Percentiles rank a stretch among this genome's conserved stretches.
Conservation (phyloP, 2,329 filamentous ascomycete species). For the Fusarium brevicatenulatum region DNA sequence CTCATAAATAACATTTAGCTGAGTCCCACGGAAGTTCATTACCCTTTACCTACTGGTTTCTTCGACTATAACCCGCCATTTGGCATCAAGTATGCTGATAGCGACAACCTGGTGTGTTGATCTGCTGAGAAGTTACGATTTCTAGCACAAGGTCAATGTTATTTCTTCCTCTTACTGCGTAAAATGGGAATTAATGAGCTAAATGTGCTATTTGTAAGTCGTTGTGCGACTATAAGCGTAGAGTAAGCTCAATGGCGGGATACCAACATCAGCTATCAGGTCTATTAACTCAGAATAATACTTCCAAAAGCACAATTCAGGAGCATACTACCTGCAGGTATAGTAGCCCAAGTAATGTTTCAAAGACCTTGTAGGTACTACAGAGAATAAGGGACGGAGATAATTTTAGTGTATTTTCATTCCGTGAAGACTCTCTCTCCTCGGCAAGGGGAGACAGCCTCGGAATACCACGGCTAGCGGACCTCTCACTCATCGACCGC, state of each 20-base stretch:
- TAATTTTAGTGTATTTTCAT: not conserved
- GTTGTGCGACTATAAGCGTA: not conserved
- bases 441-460: not conserved
- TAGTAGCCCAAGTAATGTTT: not conserved
- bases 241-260: accelerated
- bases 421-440: not conserved
- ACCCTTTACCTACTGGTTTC: too few species aligned
- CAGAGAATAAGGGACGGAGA: accelerated
- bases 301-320: accelerated
- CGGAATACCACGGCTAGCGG: not conserved
- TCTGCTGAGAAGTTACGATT: not conserved
- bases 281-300: not conserved
- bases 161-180: too few species aligned
- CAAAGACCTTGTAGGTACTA: accelerated
- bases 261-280: not conserved
- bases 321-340: accelerated
- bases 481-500: not conserved
- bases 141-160: too few species aligned
- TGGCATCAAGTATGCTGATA: too few species aligned
- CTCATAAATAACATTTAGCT: accelerated
- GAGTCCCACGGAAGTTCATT: accelerated
- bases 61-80: not conserved
- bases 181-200: too few species aligned
- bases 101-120: too few species aligned
- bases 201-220: not conserved